Evolutionary conservation across 176 grass and related monocot species (phyloP).

Genomic region (Zoysia japonica): DNA sequence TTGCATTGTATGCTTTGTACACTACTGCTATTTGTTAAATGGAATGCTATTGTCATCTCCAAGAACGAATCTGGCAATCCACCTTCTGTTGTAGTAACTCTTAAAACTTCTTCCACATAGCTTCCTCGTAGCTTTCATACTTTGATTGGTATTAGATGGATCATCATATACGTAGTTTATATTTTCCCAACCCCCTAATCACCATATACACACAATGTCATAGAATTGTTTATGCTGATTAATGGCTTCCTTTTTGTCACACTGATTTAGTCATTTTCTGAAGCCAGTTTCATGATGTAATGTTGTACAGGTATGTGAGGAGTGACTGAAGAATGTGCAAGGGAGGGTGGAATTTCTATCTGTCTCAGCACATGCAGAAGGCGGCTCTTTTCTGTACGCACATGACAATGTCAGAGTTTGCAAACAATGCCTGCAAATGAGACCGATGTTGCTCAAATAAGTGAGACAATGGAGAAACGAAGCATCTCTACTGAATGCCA

Average conservation of each 20-base stretch:
- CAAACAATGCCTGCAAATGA: slow-evolving; percentile 44
- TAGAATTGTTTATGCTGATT: not conserved
- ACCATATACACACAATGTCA: not conserved
- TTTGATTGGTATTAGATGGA: not conserved
- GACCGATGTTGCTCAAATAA: slow-evolving; percentile 35
- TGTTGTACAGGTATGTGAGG: slow-evolving; percentile 73
- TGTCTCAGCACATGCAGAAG: slow-evolving; percentile 56
- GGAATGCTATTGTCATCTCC: slow-evolving; percentile 66
- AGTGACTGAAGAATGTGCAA: slow-evolving; percentile 59
- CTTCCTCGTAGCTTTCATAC: not conserved
- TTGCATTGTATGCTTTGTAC: too few species aligned
- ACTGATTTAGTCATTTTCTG: not conserved
- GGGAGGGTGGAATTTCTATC: slow-evolving; percentile 80
- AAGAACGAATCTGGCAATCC: slow-evolving; percentile 62
- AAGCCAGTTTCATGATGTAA: not conserved
- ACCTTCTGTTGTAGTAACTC: slow-evolving; percentile 68
- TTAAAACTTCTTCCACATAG: not conserved
- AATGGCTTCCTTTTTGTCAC: not conserved
- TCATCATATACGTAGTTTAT: too few species aligned
- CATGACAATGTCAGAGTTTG: slow-evolving; percentile 47
- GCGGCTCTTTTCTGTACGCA: slow-evolving; percentile 53
- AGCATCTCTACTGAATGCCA: slow-evolving; percentile 44
- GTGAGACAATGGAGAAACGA: slow-evolving; percentile 57
- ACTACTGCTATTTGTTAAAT: slow-evolving; percentile 56
- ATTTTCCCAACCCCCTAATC: not conserved